A percentile compares a stretch with the other conserved stretches of the same genome.
phyloP scores from a whole-genome alignment of 2,329 filamentous ascomycete genomes.

The Xylariaceae sp. region DNA sequence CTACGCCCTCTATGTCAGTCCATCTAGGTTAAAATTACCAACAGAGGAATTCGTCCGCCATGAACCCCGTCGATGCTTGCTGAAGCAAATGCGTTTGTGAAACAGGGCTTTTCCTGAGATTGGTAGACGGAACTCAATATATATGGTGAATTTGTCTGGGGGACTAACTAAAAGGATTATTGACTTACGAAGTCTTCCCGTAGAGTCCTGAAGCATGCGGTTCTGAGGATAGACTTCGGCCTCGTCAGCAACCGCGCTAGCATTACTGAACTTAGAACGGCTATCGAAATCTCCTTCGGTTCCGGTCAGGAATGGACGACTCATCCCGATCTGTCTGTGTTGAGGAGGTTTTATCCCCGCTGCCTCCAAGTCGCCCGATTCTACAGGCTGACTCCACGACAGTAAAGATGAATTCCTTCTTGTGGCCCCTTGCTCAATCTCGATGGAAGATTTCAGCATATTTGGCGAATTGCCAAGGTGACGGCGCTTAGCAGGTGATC shows the following conservation, averaged over 20 bases:
- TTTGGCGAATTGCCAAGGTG: slow-evolving; percentile 32
- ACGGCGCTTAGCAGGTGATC: slow-evolving; percentile 37
- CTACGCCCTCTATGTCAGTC: slow-evolving; percentile 32
- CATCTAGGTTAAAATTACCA: background rate
- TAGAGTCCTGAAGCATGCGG: slow-evolving; percentile 57
- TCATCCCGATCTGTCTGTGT: slow-evolving; percentile 20
- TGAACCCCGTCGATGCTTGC: background rate
- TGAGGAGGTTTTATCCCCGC: slow-evolving; percentile 19
- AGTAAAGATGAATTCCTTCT: slow-evolving; percentile 22
- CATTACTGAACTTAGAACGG: slow-evolving; percentile 37
- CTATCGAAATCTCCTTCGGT: slow-evolving; percentile 33
- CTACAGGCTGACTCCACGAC: slow-evolving; percentile 26
- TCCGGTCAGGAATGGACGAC: slow-evolving; percentile 18
- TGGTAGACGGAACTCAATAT: background rate
- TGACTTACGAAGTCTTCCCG: slow-evolving; percentile 51
- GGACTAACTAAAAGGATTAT: background rate
- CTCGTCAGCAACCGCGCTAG: slow-evolving; percentile 50
- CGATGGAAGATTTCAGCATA: slow-evolving; percentile 25
- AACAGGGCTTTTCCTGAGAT: background rate
- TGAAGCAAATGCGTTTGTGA: background rate
- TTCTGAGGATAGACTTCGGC: slow-evolving; percentile 51
- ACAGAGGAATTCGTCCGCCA: background rate
- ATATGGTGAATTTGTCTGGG: background rate
- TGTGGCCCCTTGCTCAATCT: slow-evolving; percentile 31
- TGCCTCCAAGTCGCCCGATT: slow-evolving; percentile 19